Evolutionary conservation across 495 filamentous ascomycete genomes (phyloP), one percentile per base, ranked within the genome.

Genomic region (Neurospora hispaniola): DNA sequence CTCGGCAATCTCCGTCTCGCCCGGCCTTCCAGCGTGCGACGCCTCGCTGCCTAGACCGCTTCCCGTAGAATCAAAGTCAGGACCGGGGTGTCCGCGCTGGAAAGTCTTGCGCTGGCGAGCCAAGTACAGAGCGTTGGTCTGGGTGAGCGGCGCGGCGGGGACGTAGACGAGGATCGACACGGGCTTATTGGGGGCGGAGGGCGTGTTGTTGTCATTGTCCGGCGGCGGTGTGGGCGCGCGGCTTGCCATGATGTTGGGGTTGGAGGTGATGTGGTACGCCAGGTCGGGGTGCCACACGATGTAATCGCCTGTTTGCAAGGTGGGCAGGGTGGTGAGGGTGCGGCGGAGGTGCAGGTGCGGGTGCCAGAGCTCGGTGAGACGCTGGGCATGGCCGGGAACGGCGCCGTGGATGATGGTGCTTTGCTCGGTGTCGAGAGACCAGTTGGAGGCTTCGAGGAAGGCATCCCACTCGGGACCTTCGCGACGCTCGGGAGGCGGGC

Each of bases 221-320:
- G 81, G 80, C 4, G 79, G 79, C 10, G 79, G 79, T 12, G 79
- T 82, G 4, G 81, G 81, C 0, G 80, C 77, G 71, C 81, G 80
- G 72, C 76, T 78, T 46, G 72, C 78, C 74, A 75, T 78, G 75
- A 80, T 76, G 78, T 82, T 80, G 74, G 82, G 81, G 75, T 81
- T 82, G 72, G 80, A 80, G 66, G 83, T 82, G 80, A 86, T 83
- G 74, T 83, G 82, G 75, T 86, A 86, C 16, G 81, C 80, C 70
- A 81, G 88, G 73, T 97, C 94, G 72, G 93, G 94, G 81, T 97
- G 94, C 94, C 94, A 97, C 71, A 91, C 87, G 12, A 97, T 93
- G 82, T 92, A 97, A 81, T 97, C 94, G 68, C 94, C 94, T 0
- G 93, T 94, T 42, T 87, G 85, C 18, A 97, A 89, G 11, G 85